Evolutionary conservation across 2,329 filamentous ascomycete genomes (phyloP).

Genomic region (Arthroderma sp.): DNA sequence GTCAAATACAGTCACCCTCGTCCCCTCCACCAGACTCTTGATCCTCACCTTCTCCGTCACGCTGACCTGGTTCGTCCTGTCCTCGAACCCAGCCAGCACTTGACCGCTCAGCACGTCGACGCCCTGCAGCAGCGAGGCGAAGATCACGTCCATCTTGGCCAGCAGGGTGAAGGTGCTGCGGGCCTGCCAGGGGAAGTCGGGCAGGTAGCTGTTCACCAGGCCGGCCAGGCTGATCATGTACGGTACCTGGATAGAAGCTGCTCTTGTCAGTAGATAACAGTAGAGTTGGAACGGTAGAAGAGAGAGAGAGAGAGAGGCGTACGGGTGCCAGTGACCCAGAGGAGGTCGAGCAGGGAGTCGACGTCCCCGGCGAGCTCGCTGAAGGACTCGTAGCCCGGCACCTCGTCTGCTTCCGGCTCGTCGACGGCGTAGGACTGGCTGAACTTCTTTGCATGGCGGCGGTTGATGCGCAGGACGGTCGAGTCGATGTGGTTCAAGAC

Average conservation of each 20-base stretch:
- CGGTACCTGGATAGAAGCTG: conserved; percentile 68
- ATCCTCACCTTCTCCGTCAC: conserved; percentile 83
- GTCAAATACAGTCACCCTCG: conserved; percentile 58
- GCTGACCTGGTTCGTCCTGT: conserved; percentile 42
- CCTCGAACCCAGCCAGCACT: conserved; percentile 51
- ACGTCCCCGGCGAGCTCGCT: conserved; percentile 61
- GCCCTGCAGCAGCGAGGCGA: conserved; percentile 61
- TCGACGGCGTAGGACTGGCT: conserved; percentile 14
- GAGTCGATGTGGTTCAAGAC: conserved; percentile 48
- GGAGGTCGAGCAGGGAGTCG: conserved; percentile 60
- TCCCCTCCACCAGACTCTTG: conserved; percentile 66
- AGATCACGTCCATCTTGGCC: conserved; percentile 70
- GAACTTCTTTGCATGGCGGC: conserved; percentile 43
- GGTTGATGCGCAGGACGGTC: conserved; percentile 39
- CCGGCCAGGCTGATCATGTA: conserved; percentile 70
- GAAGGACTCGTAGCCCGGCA: conserved; percentile 49
- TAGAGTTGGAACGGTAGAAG: too few species aligned
- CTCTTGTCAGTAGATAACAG: too few species aligned
- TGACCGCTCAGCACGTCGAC: conserved; percentile 54
- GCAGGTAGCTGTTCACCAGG: conserved; percentile 58
- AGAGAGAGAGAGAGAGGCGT: conserved; percentile 28
- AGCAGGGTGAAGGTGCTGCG: conserved; percentile 58
- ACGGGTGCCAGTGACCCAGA: conserved; percentile 85
- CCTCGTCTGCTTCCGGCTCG: conserved; percentile 24
- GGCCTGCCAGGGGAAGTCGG: conserved; percentile 57